Evolutionary conservation across 2,329 filamentous ascomycete genomes (phyloP).

Genomic region (Clathrospora elynae): DNA sequence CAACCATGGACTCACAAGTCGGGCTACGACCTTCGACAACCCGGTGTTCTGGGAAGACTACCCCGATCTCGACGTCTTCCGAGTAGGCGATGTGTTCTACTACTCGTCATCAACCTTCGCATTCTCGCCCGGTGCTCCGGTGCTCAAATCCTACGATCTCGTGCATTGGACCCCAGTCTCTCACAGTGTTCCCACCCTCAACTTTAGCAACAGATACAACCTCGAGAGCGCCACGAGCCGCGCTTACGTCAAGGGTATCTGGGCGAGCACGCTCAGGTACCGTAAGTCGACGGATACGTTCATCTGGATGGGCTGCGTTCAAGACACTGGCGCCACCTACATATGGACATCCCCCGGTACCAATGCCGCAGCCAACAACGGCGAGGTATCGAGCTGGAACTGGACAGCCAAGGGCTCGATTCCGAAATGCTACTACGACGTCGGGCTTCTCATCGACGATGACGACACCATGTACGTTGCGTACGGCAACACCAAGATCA

Average conservation of each 20-base stretch:
- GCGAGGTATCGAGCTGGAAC: constrained; percentile 39
- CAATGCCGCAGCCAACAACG: constrained; percentile 45
- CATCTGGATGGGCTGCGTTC: constrained; percentile 65
- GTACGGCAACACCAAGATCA: constrained; percentile 58
- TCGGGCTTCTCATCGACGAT: constrained; percentile 62
- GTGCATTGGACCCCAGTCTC: constrained; percentile 55
- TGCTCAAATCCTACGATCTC: constrained; percentile 62
- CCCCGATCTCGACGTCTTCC: constrained; percentile 61
- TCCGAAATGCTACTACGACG: constrained; percentile 62
- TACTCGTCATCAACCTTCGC: constrained; percentile 63
- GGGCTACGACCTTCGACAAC: constrained; percentile 51
- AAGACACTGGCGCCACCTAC: constrained; percentile 56
- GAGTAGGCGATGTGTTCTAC: constrained; percentile 58
- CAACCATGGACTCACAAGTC: constrained; percentile 3
- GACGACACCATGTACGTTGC: constrained; percentile 65
- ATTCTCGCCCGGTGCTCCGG: constrained; percentile 62
- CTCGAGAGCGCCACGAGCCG: constrained; percentile 48
- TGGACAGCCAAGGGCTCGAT: constrained; percentile 51
- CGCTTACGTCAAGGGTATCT: constrained; percentile 61
- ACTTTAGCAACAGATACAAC: constrained; percentile 54
- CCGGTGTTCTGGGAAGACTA: constrained; percentile 63
- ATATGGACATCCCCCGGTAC: constrained; percentile 57
- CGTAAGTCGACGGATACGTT: constrained; percentile 56
- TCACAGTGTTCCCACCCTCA: constrained; percentile 47
- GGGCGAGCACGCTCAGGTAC: constrained; percentile 61